Conservation (phyloP, 768 basidiomycete genomes). For the Hygrocybe punicea region DNA sequence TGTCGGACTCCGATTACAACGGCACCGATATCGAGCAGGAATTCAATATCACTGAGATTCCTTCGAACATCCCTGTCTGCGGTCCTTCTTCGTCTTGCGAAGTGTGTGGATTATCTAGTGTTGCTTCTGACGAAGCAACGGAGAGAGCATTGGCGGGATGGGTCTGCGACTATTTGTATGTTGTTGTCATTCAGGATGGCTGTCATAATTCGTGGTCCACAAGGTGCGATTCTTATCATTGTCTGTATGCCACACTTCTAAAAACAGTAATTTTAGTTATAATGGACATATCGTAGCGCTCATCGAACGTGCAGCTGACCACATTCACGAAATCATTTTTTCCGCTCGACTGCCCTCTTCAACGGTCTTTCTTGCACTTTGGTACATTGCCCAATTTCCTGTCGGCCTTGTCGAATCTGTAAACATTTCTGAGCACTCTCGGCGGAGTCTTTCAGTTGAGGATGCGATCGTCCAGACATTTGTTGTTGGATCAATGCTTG, state of each 20-base stretch:
- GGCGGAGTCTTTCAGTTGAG: slow-evolving; percentile 22
- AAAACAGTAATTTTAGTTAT: too few species aligned
- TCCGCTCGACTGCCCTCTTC: neutral
- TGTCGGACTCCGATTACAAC: neutral
- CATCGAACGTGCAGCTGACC: neutral
- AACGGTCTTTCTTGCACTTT: slow-evolving; percentile 51
- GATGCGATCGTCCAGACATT: slow-evolving; percentile 50
- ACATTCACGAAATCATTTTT: neutral
- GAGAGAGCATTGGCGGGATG: neutral
- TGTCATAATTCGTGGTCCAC: too few species aligned
- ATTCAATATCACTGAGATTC: neutral
- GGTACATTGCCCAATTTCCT: slow-evolving; percentile 52
- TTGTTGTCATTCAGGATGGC: neutral
- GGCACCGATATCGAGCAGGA: too few species aligned
- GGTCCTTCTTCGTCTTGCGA: neutral
- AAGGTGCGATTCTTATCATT: too few species aligned
- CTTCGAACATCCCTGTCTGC: neutral
- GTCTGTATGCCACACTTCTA: too few species aligned
- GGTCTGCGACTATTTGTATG: neutral
- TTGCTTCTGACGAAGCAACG: neutral
- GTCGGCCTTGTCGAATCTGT: neutral
- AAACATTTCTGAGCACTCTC: slow-evolving; percentile 34
- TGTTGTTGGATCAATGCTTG: slow-evolving; percentile 52
- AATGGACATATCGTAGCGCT: too few species aligned
- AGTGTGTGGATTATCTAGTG: too few species aligned